Percentiles rank a stretch among this genome's conserved stretches.
Conservation (phyloP, 116 monocot genomes). For the Cymodocea nodosa region DNA sequence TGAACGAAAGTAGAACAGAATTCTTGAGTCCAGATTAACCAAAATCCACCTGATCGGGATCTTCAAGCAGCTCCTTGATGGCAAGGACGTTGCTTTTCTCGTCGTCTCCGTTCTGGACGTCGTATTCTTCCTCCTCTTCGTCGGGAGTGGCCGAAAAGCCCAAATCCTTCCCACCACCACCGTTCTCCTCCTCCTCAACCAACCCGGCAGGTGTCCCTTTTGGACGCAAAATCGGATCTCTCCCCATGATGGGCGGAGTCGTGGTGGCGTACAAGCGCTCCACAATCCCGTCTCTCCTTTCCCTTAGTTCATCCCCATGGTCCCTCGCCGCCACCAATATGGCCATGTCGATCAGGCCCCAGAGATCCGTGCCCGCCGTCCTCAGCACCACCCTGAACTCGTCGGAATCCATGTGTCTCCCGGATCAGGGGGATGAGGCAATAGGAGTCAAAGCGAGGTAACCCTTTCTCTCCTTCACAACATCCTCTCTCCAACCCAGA, state of each 20-base stretch:
- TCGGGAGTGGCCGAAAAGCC: not conserved
- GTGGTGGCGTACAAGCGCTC: constrained; percentile 30
- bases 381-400: too few species aligned
- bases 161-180: not conserved
- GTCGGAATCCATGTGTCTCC: too few species aligned
- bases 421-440: too few species aligned
- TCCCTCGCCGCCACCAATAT: too few species aligned
- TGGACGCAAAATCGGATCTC: not conserved
- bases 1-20: constrained; percentile 1
- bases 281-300: constrained; percentile 46
- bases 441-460: too few species aligned
- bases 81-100: constrained; percentile 40
- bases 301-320: constrained; percentile 18
- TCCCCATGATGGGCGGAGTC: not conserved
- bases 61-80: constrained; percentile 52
- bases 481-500: too few species aligned
- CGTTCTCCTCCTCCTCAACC: constrained; percentile 10
- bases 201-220: constrained; percentile 3
- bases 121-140: constrained; percentile 9
- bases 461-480: too few species aligned
- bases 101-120: constrained; percentile 11
- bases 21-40: too few species aligned
- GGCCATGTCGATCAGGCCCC: too few species aligned
- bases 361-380: too few species aligned
- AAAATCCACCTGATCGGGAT: constrained; percentile 44